phyloP scores from a whole-genome alignment of 495 filamentous ascomycete species.

The Penicillium alfredii region DNA sequence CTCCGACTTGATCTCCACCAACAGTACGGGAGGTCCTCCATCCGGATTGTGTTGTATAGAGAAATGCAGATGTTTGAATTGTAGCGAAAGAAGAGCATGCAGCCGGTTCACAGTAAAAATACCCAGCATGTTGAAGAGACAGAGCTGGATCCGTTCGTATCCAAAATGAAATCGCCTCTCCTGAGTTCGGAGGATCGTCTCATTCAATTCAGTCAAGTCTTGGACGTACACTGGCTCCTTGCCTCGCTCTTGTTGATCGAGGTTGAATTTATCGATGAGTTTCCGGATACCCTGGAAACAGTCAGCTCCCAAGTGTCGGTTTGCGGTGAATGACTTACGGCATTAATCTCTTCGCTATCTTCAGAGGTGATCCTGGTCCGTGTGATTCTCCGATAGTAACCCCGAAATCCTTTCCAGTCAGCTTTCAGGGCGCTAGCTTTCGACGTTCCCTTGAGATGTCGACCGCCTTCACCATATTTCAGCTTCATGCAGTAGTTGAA shows the following conservation, averaged over 20 bases:
- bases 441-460: slow-evolving; percentile 10
- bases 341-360: slow-evolving; percentile 22
- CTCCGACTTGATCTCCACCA: slow-evolving; percentile 17
- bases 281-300: slow-evolving; percentile 9
- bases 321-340: slow-evolving; percentile 7
- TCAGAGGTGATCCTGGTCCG: slow-evolving; percentile 11
- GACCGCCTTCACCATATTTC: slow-evolving; percentile 8
- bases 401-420: slow-evolving; percentile 20
- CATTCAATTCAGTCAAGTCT: slow-evolving; percentile 20
- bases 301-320: slow-evolving; percentile 5
- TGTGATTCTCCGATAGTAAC: slow-evolving; percentile 20
- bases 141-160: slow-evolving; percentile 16
- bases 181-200: slow-evolving; percentile 16
- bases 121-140: slow-evolving; percentile 16
- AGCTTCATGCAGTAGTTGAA: slow-evolving; percentile 17
- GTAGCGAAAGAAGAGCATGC: slow-evolving; percentile 14
- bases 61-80: slow-evolving; percentile 18
- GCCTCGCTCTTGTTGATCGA: slow-evolving; percentile 12
- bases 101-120: slow-evolving; percentile 19
- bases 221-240: slow-evolving; percentile 19
- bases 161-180: slow-evolving; percentile 22
- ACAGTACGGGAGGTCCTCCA: slow-evolving; percentile 15
- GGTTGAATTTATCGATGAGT: slow-evolving; percentile 16
- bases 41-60: slow-evolving; percentile 18
- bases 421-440: slow-evolving; percentile 14